Base-by-base conservation (phyloP, 2,329 filamentous ascomycete genomes). In the Lachnellula cervina region DNA sequence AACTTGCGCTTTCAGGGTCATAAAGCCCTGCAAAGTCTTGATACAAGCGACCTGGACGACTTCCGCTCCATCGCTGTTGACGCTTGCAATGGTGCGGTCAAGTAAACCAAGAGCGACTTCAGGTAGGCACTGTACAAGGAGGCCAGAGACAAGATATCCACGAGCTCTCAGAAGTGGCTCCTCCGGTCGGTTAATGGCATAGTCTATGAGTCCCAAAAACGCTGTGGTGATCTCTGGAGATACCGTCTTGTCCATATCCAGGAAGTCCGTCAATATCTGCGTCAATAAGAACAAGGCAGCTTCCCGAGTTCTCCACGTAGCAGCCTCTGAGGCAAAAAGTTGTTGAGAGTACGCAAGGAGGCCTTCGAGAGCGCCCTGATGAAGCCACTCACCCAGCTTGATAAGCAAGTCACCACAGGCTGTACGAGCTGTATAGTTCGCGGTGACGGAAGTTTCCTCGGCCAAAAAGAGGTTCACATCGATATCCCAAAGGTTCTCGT, bases 401-500 rank as follows among this genome's bases (percentile, higher is more conserved):
- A 96, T 91, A 28, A 96, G 80, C 49, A 99, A 77, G 70, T 97
- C 94, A 49, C 91, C 92, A 61, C 90, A 94, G 42, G 93, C 94
- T 17, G 90, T 96, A 63, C 94, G 85, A 14, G 94, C 89, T 0
- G 94, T 97, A 74, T 97, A 99, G 71, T 97, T 97, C 34, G 92
- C 89, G 13, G 91, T 96, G 17, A 97, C 88, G 2, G 91, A 93
- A 2, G 90, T 93, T 74, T 97, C 93, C 72, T 99, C 94, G 0
- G 91, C 93, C 47, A 99, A 79, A 72, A 95, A 99, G 2, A 99
- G 81, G 56, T 96, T 97, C 63, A 95, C 88, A 71, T 99, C 94
- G 60, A 97, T 90, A 64, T 97, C 90, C 94, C 94, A 99, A 9
- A 99, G 75, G 7, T 89, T 90, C 73, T 97, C 90, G 68, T 97